Evolutionary conservation across 2,329 filamentous ascomycete species (phyloP).

Genomic region (Arthrinium puccinioides): DNA sequence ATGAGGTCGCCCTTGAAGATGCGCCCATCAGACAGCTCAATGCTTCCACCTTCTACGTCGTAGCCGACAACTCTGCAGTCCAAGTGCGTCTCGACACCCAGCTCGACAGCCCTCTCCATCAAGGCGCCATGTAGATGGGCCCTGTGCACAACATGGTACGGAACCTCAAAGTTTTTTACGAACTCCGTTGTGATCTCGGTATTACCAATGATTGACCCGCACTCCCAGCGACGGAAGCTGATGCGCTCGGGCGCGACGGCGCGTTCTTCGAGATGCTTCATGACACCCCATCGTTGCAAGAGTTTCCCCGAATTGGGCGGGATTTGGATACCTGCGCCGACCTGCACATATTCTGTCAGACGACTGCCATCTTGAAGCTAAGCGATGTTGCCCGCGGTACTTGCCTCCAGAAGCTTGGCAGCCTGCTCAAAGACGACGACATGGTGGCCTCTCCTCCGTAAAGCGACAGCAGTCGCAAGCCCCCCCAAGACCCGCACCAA

Average conservation of each 20-base stretch:
- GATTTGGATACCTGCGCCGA: constrained; percentile 32
- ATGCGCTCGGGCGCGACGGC: constrained; percentile 23
- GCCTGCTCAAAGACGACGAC: constrained; percentile 33
- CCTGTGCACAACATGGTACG: constrained; percentile 24
- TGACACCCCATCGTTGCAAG: constrained; percentile 24
- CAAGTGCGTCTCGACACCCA: constrained; percentile 16
- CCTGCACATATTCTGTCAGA: too few species aligned
- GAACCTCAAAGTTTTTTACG: constrained; percentile 17
- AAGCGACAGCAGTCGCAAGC: constrained; percentile 29
- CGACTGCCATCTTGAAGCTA: too few species aligned
- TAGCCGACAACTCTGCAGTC: constrained; percentile 14
- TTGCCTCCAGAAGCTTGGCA: constrained; percentile 24
- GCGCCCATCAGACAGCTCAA: constrained; percentile 15
- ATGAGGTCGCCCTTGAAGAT: constrained; percentile 21
- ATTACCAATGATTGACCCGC: constrained; percentile 22
- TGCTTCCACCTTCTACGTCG: constrained; percentile 11
- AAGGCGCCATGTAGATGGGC: constrained; percentile 24
- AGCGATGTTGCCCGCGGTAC: too few species aligned
- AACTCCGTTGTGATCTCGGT: constrained; percentile 25
- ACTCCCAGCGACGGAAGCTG: constrained; percentile 25
- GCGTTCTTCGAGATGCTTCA: constrained; percentile 15
- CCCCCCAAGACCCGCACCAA: constrained; percentile 35
- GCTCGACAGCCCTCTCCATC: constrained; percentile 14
- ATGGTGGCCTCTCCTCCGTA: constrained; percentile 26
- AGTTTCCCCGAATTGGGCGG: constrained; percentile 27